Evolutionary conservation across 331 rosid genomes (phyloP).

Genomic region (Rosa hybrid): DNA sequence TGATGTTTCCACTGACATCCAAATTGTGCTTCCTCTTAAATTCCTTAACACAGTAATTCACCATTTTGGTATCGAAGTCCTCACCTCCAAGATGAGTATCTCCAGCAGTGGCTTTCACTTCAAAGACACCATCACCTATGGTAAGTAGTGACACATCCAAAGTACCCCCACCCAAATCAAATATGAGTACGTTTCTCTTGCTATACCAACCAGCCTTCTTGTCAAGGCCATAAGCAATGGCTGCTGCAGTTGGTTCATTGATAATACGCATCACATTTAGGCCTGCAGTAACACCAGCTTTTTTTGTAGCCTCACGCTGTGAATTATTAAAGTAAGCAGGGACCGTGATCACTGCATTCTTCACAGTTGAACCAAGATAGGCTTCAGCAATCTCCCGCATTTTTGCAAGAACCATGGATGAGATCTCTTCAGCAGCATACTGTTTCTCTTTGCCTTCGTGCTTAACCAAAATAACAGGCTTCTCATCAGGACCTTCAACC

Average conservation of each 20-base stretch:
- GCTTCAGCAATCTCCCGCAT: constrained; percentile 69
- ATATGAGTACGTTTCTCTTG: no score
- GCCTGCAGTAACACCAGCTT: constrained; percentile 53
- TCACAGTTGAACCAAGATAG: constrained; percentile 43
- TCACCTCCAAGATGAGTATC: constrained; percentile 71
- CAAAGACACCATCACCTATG: constrained; percentile 38
- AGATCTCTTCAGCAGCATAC: constrained; percentile 60
- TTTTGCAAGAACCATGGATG: constrained; percentile 55
- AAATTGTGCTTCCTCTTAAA: constrained; percentile 57
- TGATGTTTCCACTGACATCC: constrained; percentile 51
- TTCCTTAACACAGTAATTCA: constrained; percentile 54
- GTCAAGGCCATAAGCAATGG: constrained; percentile 49
- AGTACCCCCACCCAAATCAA: no score
- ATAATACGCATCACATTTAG: constrained; percentile 54
- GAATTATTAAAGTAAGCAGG: constrained; percentile 62
- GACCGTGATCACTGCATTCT: constrained; percentile 58
- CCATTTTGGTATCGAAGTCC: constrained; percentile 61
- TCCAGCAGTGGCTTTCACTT: constrained; percentile 64
- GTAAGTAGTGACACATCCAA: no score
- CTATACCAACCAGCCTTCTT: no score
- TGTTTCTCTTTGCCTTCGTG: constrained; percentile 54
- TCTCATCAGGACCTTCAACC: constrained; percentile 43
- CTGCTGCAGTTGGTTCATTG: constrained; percentile 65
- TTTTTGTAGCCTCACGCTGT: constrained; percentile 60
- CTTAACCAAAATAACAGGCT: constrained; percentile 50